Evolutionary conservation across 441 rosid species (phyloP).

Genomic region (Corymbia citriodora): DNA sequence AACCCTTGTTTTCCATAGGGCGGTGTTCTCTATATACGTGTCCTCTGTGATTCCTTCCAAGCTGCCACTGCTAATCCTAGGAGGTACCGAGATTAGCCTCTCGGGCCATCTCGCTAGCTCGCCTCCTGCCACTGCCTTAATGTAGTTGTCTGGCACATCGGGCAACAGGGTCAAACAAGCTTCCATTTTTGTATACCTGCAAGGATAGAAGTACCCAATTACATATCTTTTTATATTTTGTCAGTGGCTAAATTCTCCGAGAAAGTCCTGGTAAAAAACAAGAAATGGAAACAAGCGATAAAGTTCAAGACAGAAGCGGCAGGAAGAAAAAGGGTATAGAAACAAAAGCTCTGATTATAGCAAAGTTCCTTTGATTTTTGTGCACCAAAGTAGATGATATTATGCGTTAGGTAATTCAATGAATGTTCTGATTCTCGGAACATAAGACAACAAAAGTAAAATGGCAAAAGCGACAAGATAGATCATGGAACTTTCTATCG

Average conservation of each 20-base stretch:
- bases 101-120: conserved; percentile 45
- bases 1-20: conserved; percentile 45
- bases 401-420: not conserved
- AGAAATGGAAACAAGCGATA: not conserved
- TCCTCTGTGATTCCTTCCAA: conserved; percentile 32
- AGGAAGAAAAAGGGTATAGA: too few relatives aligned
- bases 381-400: not conserved
- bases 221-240: not conserved
- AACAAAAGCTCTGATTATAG: not conserved
- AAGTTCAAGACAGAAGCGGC: not conserved
- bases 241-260: not conserved
- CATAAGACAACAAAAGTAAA: not conserved
- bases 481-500: not conserved
- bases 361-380: not conserved
- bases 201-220: not conserved
- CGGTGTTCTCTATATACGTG: conserved; percentile 25
- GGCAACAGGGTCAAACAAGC: conserved; percentile 55
- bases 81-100: conserved; percentile 45
- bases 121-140: conserved; percentile 41
- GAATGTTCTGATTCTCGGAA: not conserved
- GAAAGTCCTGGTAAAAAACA: not conserved
- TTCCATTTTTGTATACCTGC: conserved; percentile 55
- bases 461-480: not conserved
- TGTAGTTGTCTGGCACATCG: conserved; percentile 21
- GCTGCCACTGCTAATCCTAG: conserved; percentile 35